Conservation (phyloP, 305 asterid species). For the Fraxinus greggii region DNA sequence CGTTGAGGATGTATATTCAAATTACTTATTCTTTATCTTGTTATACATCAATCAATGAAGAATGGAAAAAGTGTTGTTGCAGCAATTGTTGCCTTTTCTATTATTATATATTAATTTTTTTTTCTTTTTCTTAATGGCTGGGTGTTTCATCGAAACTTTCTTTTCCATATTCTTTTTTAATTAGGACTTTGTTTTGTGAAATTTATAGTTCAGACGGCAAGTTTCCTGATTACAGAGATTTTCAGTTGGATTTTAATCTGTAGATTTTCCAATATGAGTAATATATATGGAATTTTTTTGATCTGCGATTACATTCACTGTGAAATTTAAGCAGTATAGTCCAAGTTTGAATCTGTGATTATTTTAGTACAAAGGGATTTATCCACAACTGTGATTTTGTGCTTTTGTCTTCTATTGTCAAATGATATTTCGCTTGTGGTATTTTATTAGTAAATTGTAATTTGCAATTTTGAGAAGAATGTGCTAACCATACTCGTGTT, state of each 20-base stretch:
- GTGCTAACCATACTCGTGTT: constrained; percentile 21
- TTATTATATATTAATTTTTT: not conserved
- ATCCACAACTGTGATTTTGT: not conserved
- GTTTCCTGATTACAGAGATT: constrained; percentile 12
- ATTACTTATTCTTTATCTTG: not conserved
- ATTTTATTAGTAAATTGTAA: constrained; percentile 1
- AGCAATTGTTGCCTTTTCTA: constrained; percentile 8
- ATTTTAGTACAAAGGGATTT: not conserved
- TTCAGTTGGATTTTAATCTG: constrained; percentile 11
- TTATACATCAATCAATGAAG: not conserved
- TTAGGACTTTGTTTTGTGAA: constrained; percentile 5
- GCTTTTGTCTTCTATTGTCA: not conserved
- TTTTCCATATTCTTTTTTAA: not conserved
- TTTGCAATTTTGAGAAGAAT: constrained; percentile 1
- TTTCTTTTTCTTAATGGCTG: not conserved
- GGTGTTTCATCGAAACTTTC: not conserved
- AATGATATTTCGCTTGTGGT: not conserved
- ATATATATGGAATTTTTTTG: not conserved
- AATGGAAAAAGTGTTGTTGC: not conserved
- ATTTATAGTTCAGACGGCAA: not conserved
- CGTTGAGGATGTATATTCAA: constrained; percentile 3
- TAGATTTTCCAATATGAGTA: not conserved
- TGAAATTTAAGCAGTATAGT: not conserved
- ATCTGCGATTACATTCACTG: not conserved
- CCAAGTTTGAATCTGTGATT: not conserved